Percentiles rank a stretch among this genome's conserved stretches.
phyloP scores from a whole-genome alignment of 257 asterid species.

The Solanum arcanum region DNA sequence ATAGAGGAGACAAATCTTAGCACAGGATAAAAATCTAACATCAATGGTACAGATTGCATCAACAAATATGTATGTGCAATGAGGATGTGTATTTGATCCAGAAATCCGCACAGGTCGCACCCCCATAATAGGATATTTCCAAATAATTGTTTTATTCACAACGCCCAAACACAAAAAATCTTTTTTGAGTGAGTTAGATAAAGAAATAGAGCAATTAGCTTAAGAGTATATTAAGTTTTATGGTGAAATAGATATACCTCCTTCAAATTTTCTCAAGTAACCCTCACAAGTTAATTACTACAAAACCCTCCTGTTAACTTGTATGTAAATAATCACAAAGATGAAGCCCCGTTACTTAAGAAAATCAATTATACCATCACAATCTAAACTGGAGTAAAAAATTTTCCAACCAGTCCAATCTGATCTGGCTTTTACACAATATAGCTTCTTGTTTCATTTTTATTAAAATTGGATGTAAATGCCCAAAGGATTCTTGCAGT shows the following conservation, averaged over 20 bases:
- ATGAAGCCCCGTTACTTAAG: not conserved
- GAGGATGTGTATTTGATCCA: not conserved
- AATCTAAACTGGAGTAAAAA: not conserved
- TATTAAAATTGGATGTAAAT: not conserved
- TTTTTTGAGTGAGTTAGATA: not conserved
- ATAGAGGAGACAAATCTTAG: conserved; percentile 1
- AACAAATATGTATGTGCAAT: not conserved
- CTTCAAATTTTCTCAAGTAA: not conserved
- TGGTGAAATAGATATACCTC: not conserved
- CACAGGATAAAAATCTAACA: not conserved
- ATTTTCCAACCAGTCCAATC: not conserved
- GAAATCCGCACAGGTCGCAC: not conserved
- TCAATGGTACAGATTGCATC: not conserved
- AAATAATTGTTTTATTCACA: not conserved
- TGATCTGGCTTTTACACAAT: not conserved
- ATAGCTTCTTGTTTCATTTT: not conserved
- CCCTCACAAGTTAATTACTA: not conserved
- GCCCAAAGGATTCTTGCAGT: not conserved
- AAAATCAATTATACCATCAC: not conserved
- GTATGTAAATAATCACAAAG: not conserved
- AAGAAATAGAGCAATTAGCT: not conserved
- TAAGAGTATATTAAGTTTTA: not conserved
- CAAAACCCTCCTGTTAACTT: not conserved
- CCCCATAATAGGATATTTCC: not conserved
- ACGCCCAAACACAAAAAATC: not conserved